Evolutionary conservation across 192 early-diverging fungal genomes (phyloP).

Genomic region (Pilobolus umbonatus): DNA sequence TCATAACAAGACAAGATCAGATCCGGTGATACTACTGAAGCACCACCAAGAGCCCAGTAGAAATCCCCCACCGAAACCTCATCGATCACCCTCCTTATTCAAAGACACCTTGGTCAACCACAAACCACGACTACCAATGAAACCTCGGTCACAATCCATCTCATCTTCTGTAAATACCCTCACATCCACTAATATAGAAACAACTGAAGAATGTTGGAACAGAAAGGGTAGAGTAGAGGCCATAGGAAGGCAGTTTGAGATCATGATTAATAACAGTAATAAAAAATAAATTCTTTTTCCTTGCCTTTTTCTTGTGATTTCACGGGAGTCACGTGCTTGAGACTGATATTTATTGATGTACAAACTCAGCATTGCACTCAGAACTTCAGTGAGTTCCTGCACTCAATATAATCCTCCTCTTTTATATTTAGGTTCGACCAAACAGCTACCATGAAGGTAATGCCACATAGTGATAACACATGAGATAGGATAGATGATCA

Average conservation of each 20-base stretch:
- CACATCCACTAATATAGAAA: not conserved
- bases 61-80: constrained; percentile 9
- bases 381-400: too few species aligned
- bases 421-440: constrained; percentile 16
- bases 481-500: not conserved
- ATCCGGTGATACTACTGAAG: not conserved
- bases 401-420: constrained; percentile 15
- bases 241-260: constrained; percentile 27
- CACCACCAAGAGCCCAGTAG: not conserved
- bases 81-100: constrained; percentile 3
- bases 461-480: not conserved
- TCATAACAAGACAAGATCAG: constrained; percentile 12
- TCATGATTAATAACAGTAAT: constrained; percentile 3
- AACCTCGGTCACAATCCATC: constrained; percentile 29
- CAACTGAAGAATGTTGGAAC: too few species aligned
- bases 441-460: constrained; percentile 26
- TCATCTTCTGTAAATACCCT: constrained; percentile 6
- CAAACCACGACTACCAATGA: constrained; percentile 1
- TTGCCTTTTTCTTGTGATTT: not conserved
- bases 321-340: not conserved
- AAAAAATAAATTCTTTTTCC: constrained; percentile 8
- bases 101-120: not conserved
- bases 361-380: too few species aligned
- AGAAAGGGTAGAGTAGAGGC: constrained; percentile 10
- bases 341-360: not conserved